phyloP scores from a whole-genome alignment of 768 basidiomycete genomes.

The Panellus pusillus region DNA sequence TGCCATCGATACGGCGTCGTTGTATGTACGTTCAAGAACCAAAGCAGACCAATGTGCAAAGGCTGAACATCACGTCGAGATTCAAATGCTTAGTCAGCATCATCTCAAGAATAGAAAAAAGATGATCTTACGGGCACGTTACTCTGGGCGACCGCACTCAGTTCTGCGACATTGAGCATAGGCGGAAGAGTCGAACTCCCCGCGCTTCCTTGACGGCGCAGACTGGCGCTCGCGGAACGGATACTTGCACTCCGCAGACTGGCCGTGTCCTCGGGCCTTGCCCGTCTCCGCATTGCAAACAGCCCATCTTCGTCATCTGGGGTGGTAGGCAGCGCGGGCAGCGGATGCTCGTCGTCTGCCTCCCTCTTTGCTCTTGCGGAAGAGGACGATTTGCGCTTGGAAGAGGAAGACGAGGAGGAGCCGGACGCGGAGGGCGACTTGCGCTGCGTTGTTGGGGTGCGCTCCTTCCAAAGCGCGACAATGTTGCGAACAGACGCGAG shows the following conservation, averaged over 20 bases:
- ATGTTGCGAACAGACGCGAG: slow-evolving; percentile 76
- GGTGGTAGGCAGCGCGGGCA: slow-evolving; percentile 18
- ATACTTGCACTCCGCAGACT: slow-evolving; percentile 24
- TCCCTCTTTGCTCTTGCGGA: neutral
- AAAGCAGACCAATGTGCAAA: slow-evolving; percentile 78
- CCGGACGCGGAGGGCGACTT: slow-evolving; percentile 40
- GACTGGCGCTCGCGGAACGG: slow-evolving; percentile 23
- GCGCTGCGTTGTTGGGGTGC: slow-evolving; percentile 47
- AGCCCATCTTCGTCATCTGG: slow-evolving; percentile 42
- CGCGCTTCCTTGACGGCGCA: slow-evolving; percentile 31
- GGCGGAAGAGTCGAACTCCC: slow-evolving; percentile 37
- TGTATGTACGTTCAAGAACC: slow-evolving; percentile 93
- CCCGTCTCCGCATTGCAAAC: slow-evolving; percentile 38
- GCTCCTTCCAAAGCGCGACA: slow-evolving; percentile 79
- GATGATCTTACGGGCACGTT: slow-evolving; percentile 44
- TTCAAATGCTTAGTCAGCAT: slow-evolving; percentile 4
- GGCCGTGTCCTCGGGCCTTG: slow-evolving; percentile 34
- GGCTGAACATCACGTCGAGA: too few species aligned
- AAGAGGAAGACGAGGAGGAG: slow-evolving; percentile 37
- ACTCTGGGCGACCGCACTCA: slow-evolving; percentile 49
- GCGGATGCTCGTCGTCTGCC: slow-evolving; percentile 12
- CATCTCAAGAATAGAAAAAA: neutral
- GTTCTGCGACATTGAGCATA: slow-evolving; percentile 44
- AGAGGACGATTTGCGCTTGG: slow-evolving; percentile 4
- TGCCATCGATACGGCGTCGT: slow-evolving; percentile 76